Base-by-base conservation (phyloP, 2,329 filamentous ascomycete species). In the Aureobasidium leucospermi region DNA sequence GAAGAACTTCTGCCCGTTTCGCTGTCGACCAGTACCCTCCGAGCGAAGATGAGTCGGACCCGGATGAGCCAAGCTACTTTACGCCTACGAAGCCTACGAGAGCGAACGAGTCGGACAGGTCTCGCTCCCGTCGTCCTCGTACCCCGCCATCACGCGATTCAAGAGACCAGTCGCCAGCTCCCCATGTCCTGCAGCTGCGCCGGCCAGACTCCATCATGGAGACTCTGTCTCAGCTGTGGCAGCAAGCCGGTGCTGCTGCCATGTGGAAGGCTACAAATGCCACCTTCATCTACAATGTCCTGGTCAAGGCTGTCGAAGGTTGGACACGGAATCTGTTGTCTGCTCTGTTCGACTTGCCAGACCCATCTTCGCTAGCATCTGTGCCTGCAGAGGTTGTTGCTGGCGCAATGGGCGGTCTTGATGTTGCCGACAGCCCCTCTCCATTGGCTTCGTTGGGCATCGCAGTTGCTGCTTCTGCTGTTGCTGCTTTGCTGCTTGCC, bases 231-330 rank as follows among this genome's bases (percentile, higher is more conserved):
- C 88, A 95, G 70, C 76, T 97, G 19, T 97, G 94, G 89, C 82
- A 87, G 49, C 93, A 88, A 66, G 93, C 96, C 70, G 90, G 91
- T 38, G 87, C 87, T 0, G 92, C 91, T 81, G 94, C 94, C 4
- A 86, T 96, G 5, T 99, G 93, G 92, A 96, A 96, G 72, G 82
- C 87, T 8, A 90, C 91, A 39, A 97, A 97, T 70, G 85, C 89
- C 13, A 95, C 91, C 1, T 99, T 97, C 69, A 79, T 97, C 52
- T 96, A 97, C 75, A 89, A 86, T 0, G 84, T 96, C 48, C 80
- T 97, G 16, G 84, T 92, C 63, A 90, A 90, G 10, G 87, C 95
- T 7, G 77, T 96, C 32, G 94, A 97, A 71, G 92, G 90, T 66
- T 99, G 95, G 86, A 89, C 92, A 9, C 84, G 91, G 67, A 94